phyloP scores from a whole-genome alignment of 441 rosid species.

The Croton laevigatus region DNA sequence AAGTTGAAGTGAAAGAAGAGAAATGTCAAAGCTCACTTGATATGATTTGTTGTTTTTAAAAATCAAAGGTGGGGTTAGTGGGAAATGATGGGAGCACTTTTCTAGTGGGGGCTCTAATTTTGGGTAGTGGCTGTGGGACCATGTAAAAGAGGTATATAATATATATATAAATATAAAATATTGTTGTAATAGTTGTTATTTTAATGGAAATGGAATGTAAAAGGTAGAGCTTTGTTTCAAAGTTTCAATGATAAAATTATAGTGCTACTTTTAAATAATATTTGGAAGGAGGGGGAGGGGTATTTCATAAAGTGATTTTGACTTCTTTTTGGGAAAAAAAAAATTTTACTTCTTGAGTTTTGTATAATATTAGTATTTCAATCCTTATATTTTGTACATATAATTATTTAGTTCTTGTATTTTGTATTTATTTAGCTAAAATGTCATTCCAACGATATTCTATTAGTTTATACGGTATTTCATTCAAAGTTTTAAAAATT shows the following conservation, averaged over 20 bases:
- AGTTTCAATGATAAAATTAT: conserved; percentile 26
- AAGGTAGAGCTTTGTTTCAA: conserved; percentile 23
- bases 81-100: conserved; percentile 61
- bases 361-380: too few species aligned
- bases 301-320: conserved; percentile 31
- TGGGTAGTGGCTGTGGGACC: conserved; percentile 76
- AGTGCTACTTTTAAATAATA: conserved; percentile 17
- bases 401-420: too few species aligned
- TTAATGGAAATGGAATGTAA: conserved; percentile 31
- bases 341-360: too few species aligned
- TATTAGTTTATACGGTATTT: too few species aligned
- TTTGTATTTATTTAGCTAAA: too few species aligned
- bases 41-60: conserved; percentile 31
- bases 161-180: conserved; percentile 1
- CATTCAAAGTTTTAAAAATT: too few species aligned
- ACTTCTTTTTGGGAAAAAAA: conserved; percentile 17
- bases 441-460: too few species aligned
- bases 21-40: conserved; percentile 60
- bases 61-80: conserved; percentile 42
- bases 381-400: too few species aligned
- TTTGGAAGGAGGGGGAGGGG: conserved; percentile 9
- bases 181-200: conserved; percentile 25
- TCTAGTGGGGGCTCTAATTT: conserved; percentile 45
- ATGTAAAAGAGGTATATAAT: conserved; percentile 35
- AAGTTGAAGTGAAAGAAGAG: too few species aligned